Conservation (phyloP, 31 red algal genomes). For the Asparagopsis taxiformis region DNA sequence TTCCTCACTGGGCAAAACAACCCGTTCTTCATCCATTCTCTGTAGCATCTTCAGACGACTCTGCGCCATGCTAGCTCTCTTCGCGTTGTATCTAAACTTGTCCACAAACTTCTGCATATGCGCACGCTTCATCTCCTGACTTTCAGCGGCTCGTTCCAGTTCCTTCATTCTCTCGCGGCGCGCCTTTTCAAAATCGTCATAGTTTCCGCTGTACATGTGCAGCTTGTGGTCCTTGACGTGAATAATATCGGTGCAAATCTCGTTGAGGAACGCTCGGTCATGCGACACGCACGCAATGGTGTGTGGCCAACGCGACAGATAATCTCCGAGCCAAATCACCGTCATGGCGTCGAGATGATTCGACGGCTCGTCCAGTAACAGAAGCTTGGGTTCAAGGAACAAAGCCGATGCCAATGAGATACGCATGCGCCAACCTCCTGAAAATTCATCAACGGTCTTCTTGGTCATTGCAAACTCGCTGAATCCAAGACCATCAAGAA, state of each 20-base stretch:
- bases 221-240: constrained; percentile 85
- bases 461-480: constrained; percentile 60
- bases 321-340: constrained; percentile 92
- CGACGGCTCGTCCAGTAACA: constrained; percentile 94
- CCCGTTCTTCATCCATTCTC: constrained; percentile 84
- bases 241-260: constrained; percentile 89
- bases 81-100: constrained; percentile 91
- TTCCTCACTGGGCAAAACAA: constrained; percentile 86
- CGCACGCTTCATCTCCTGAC: constrained; percentile 75
- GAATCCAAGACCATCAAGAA: constrained; percentile 86
- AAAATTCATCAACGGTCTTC: constrained; percentile 72
- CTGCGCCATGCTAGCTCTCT: constrained; percentile 92
- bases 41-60: constrained; percentile 88
- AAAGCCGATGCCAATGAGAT: constrained; percentile 88
- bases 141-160: constrained; percentile 62
- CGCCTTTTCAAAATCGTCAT: constrained; percentile 90
- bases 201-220: constrained; percentile 87
- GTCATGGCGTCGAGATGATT: constrained; percentile 96
- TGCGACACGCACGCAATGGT: constrained; percentile 94
- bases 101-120: constrained; percentile 96
- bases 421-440: constrained; percentile 98
- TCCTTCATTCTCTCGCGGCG: constrained; percentile 80
- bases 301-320: constrained; percentile 78
- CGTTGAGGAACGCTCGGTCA: constrained; percentile 92
- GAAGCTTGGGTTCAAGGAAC: constrained; percentile 87